A percentile compares a stretch with the other conserved stretches of the same genome.
phyloP scores from a whole-genome alignment of 139 green algal species.

The Asterochloris erici region DNA sequence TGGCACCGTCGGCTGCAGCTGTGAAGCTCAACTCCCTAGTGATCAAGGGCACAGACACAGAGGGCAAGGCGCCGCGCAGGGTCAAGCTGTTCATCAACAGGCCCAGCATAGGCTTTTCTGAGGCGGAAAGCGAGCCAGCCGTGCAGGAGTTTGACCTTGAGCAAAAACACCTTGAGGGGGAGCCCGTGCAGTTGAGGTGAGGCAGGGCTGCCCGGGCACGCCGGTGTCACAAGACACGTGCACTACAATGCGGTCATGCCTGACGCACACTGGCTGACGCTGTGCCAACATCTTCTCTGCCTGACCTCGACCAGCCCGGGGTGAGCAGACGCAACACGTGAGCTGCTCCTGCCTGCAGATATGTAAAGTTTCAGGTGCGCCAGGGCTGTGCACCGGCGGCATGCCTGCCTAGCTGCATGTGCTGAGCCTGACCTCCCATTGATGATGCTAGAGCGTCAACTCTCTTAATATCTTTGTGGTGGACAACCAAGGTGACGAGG shows the following conservation, averaged over 20 bases:
- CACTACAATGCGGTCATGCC: no score
- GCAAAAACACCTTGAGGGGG: conserved; percentile 44
- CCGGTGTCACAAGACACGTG: no score
- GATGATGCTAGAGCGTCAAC: conserved; percentile 39
- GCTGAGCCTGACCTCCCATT: no score
- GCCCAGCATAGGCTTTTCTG: conserved; percentile 30
- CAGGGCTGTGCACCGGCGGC: no score
- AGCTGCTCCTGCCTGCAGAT: conserved; percentile 5
- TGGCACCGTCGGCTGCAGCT: conserved; percentile 23
- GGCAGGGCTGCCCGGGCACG: background rate
- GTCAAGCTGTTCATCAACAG: conserved; percentile 71
- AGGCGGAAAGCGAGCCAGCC: conserved; percentile 38
- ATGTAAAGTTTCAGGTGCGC: conserved; percentile 71
- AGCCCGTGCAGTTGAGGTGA: conserved; percentile 60
- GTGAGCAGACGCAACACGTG: background rate
- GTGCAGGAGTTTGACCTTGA: conserved; percentile 66
- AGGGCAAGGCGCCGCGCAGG: conserved; percentile 11
- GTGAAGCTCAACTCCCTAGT: conserved; percentile 67
- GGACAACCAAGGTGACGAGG: conserved; percentile 62
- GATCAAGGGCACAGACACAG: conserved; percentile 50
- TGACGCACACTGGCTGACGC: no score
- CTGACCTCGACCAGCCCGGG: no score
- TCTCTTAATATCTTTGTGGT: conserved; percentile 65
- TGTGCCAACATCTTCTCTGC: no score
- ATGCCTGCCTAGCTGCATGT: no score